Evolutionary conservation across 73 alveolate species (phyloP), one percentile per base, ranked within the genome.

Genomic region (Paramecium primaurelia): DNA sequence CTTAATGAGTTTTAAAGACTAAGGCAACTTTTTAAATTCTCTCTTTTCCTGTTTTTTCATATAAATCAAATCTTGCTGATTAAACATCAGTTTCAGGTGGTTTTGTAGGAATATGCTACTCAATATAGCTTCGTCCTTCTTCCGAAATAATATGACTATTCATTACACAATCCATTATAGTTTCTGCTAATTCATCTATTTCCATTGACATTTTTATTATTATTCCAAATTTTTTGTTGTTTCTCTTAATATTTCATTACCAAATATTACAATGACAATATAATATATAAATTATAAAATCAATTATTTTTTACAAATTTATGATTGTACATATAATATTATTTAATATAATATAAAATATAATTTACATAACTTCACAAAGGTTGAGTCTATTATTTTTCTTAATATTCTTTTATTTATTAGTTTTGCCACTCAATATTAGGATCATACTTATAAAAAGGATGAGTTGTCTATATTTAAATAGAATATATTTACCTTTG

Each of bases 161-260:
- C 91, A 80, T 80, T 3, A 80, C 58, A 49, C 91, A 80, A 36
- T 80, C 91, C 75, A 80, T 45, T 9, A 80, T 80, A 10, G 91
- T 42, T 80, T 80, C 91, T 14, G 91, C 91, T 8, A 49, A 10
- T 49, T 80, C 91, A 47, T 80, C 91, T 25, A 80, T 80, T 26
- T 80, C 91, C 58, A 40, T 73, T 25, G 84, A 68, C 69, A 54
- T 54, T 54, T 0, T 18, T 3, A 18, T 6, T 5, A 16, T n/a
- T 54, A 54, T 54, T n/a, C 69, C 69, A n/a, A 54, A 54, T n/a
- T 18, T 18, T 54, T 54, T 3, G 14, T 54, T 14, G 59, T 3
- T n/a, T 1, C 25, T 54, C 14, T 16, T 54, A 4, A 54, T 16
- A 18, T 54, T 54, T 54, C 69, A 54, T 54, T 54, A 18, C 69